Evolutionary conservation across 495 filamentous ascomycete species (phyloP), one percentile per base, ranked within the genome.

Genomic region (Elaphomyces granulatus): DNA sequence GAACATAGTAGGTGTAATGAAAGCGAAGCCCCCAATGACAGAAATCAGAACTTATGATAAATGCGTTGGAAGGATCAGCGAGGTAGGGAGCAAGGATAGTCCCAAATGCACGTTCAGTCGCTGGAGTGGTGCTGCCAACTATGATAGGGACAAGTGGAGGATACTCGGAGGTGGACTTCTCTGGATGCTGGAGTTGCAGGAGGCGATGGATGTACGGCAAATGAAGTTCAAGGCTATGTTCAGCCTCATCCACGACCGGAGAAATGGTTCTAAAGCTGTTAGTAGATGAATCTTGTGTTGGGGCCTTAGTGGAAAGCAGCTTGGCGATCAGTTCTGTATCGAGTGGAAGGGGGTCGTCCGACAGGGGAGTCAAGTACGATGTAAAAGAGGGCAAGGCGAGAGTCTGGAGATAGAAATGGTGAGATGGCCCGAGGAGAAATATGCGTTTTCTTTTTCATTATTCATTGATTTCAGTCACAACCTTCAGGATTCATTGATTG

Each of bases 201-300:
- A 87, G 74, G 56, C 88, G 87, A 71, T 90, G 84, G 46, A 96
- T 77, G 52, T 90, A 96, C 1, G 90, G 90, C 0, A 95, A 67
- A 48, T 99, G 90, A 78, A 96, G 93, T 60, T 96, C 92, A 17
- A 96, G 76, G 38, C 84, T 94, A 60, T 99, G 90, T 57, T 99
- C 90, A 21, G 75, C 78, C 44, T 87, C 79, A 48, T 99, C 90
- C 8, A 74, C 64, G 3, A 66, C 56, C 19, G 52, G 54, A 1
- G 74, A 70, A 72, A 94, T 87, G n/a, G 68, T 72, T n/a, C 76
- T 70, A 54, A 95, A 93, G 36, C 37, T 45, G 20, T 59, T 34
- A 6, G 71, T 70, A 12, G 58, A 47, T 16, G 57, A 57, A 39
- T 58, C 47, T 31, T 49, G 34, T 36, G 45, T 60, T 32, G 35